A percentile compares a stretch with the other conserved stretches of the same genome.
Conservation (phyloP, 2,329 filamentous ascomycete genomes). For the Pyrenochaeta sp. region DNA sequence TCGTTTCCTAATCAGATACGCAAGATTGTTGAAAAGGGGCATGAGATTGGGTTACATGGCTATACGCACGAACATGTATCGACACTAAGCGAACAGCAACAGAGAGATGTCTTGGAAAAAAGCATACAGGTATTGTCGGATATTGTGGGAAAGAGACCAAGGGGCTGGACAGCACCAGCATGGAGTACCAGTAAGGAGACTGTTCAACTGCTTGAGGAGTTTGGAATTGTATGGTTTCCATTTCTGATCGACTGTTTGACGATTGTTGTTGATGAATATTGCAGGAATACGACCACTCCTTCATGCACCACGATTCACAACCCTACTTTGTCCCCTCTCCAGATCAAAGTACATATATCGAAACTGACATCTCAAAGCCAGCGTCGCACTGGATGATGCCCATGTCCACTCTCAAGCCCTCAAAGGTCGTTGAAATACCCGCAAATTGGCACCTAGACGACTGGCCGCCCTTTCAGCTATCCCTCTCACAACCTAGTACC, state of each 20-base stretch:
- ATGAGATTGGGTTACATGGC: conserved; percentile 54
- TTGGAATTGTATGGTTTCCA: conserved; percentile 44
- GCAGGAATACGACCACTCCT: conserved; percentile 61
- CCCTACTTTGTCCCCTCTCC: conserved; percentile 47
- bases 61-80: conserved; percentile 53
- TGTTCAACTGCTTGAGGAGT: conserved; percentile 52
- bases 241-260: too few relatives aligned
- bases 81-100: conserved; percentile 52
- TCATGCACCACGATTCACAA: conserved; percentile 60
- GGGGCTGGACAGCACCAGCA: conserved; percentile 56
- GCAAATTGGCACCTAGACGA: conserved; percentile 62
- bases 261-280: not conserved
- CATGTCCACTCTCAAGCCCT: conserved; percentile 42
- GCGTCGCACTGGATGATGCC: conserved; percentile 51
- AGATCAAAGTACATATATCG: conserved; percentile 54
- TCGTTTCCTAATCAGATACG: conserved; percentile 60
- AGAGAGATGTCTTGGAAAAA: conserved; percentile 48
- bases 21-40: conserved; percentile 53
- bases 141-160: conserved; percentile 52
- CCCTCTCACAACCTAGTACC: conserved; percentile 62
- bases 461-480: conserved; percentile 55
- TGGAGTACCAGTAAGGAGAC: conserved; percentile 52
- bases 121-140: conserved; percentile 51
- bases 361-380: conserved; percentile 42
- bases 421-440: conserved; percentile 55